Base-by-base conservation (phyloP, 768 basidiomycete genomes). In the Tulasnella sp. region DNA sequence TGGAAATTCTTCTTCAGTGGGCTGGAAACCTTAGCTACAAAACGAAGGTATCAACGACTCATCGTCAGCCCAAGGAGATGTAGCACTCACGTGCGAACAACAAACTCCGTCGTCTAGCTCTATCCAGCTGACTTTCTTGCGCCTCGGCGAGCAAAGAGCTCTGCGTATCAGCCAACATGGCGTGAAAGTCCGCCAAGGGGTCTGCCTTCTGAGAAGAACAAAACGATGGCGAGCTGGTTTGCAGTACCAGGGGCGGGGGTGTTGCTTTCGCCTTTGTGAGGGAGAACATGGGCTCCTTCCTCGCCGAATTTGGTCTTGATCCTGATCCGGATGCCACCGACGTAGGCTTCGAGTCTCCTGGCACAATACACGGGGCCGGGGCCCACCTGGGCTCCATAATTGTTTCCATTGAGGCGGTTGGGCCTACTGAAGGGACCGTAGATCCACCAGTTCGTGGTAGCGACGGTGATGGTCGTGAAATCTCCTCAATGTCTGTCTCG, bases 61-160 rank as follows among this genome's bases (percentile, higher is more conserved):
- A 25, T 53, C 80, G 80, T 67, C 78, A 83, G 5, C 78, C 80
- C 44, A 83, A 68, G 66, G 81, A 84, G 71, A 79, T 79, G 69
- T 84, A 84, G 83, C 59, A 75, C 73, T 65, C 77, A 77, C 34
- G 77, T 75, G 5, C 83, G 83, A 63, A 62, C 8, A 53, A 31
- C 21, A 48, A 46, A 7, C 46, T 78, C 62, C 76, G 77, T 52
- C 81, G 75, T 59, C 78, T 71, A 29, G 84, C 86, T 63, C 78
- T 76, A 69, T 88, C 86, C 34, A 88, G 71, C 41, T 56, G 54
- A 11, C 43, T 29, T 30, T 44, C 43, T 21, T 56, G 42, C 24
- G 54, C 54, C 34, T 56, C 54, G 29, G 41, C 54, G 12, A 56
- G n/a, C 7, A 56, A 43, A 24, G 54, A 24, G 12, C 27, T 56